Evolutionary conservation across 345 rosid genomes (phyloP).

Genomic region (Bruguiera sexangula): DNA sequence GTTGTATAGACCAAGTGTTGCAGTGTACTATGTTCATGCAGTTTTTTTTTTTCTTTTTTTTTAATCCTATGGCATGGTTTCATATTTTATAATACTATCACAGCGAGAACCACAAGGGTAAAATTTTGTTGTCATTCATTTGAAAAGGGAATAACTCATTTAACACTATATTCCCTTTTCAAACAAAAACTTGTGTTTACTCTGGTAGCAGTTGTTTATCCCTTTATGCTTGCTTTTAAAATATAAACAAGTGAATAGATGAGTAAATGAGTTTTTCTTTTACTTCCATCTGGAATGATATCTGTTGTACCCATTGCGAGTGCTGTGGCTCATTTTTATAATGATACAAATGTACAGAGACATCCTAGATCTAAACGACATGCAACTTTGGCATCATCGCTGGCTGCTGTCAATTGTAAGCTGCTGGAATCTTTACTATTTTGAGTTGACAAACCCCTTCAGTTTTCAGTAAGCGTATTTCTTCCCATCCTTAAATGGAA

Average conservation of each 20-base stretch:
- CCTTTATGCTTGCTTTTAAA: not conserved
- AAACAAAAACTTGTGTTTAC: not conserved
- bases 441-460: not conserved
- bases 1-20: not conserved
- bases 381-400: conserved; percentile 41
- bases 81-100: not conserved
- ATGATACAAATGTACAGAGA: conserved; percentile 35
- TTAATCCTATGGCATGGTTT: not conserved
- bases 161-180: not conserved
- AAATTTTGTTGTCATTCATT: not conserved
- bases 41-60: no score
- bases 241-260: not conserved
- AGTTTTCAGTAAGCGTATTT: not conserved
- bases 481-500: conserved; percentile 6
- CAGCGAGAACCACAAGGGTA: not conserved
- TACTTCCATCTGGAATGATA: not conserved
- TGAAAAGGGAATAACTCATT: not conserved
- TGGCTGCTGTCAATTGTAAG: conserved; percentile 47
- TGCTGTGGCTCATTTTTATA: conserved; percentile 15
- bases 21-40: not conserved
- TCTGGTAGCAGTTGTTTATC: not conserved
- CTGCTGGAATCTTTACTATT: conserved; percentile 10
- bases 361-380: conserved; percentile 46
- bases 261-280: not conserved
- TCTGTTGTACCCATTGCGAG: not conserved